Evolutionary conservation across 2,329 filamentous ascomycete genomes (phyloP).

Genomic region (Cladosporium sphaerospermum): DNA sequence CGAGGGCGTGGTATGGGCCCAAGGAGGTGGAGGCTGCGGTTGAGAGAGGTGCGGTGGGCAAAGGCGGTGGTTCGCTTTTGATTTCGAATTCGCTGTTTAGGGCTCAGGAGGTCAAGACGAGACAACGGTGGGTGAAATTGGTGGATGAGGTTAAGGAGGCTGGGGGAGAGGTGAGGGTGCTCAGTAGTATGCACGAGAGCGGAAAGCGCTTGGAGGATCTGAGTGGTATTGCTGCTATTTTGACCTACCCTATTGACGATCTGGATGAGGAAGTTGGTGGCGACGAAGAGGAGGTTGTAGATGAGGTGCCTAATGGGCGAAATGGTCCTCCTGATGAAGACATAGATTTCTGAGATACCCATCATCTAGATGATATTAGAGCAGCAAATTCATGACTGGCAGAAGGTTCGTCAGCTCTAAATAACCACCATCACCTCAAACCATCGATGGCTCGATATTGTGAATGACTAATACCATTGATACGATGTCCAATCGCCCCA

Average conservation of each 20-base stretch:
- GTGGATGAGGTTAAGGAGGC: conserved; percentile 80
- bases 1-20: conserved; percentile 83
- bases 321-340: conserved; percentile 4
- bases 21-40: conserved; percentile 77
- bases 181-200: conserved; percentile 92
- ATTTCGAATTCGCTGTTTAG: conserved; percentile 86
- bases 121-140: conserved; percentile 74
- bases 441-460: not conserved
- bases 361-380: not conserved
- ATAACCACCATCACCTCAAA: not conserved
- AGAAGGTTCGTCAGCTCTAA: not conserved
- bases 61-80: conserved; percentile 75
- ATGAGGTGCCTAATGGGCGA: conserved; percentile 1
- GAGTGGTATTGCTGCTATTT: conserved; percentile 80
- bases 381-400: not conserved
- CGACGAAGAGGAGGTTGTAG: not conserved
- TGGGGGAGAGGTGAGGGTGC: conserved; percentile 79
- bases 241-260: conserved; percentile 85
- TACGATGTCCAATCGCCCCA: not conserved
- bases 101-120: conserved; percentile 67
- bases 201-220: conserved; percentile 76
- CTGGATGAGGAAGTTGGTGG: conserved; percentile 54
- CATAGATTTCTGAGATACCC: conserved; percentile 10
- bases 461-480: not conserved
- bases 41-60: conserved; percentile 78